Evolutionary conservation across 2,329 filamentous ascomycete genomes (phyloP).

Genomic region (Elsinoe perseae): DNA sequence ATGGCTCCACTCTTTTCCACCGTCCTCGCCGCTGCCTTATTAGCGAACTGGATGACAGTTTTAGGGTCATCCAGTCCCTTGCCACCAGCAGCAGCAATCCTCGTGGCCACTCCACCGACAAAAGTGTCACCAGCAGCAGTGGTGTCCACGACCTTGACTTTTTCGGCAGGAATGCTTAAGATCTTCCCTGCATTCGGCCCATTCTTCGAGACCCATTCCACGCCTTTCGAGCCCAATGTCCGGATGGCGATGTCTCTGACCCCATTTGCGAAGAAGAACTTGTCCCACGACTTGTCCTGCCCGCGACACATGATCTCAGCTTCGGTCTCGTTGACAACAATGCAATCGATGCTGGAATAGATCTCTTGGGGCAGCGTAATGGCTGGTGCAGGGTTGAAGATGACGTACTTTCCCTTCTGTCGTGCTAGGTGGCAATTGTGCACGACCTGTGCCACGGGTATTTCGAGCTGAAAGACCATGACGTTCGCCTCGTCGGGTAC

Average conservation of each 20-base stretch:
- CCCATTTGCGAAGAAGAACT: conserved; percentile 58
- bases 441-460: conserved; percentile 36
- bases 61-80: conserved; percentile 42
- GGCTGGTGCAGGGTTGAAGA: conserved; percentile 78
- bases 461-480: conserved; percentile 42
- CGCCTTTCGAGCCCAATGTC: conserved; percentile 75
- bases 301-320: conserved; percentile 61
- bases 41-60: conserved; percentile 53
- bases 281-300: conserved; percentile 29
- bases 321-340: conserved; percentile 89
- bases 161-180: conserved; percentile 45
- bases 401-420: conserved; percentile 37
- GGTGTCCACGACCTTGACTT: conserved; percentile 78
- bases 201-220: conserved; percentile 47
- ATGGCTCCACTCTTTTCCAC: conserved; percentile 59
- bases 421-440: conserved; percentile 28
- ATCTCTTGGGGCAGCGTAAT: conserved; percentile 57
- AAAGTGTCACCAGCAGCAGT: conserved; percentile 94
- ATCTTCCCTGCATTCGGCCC: neutral
- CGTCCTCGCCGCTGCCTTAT: conserved; percentile 56
- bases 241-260: conserved; percentile 73
- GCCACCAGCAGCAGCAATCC: conserved; percentile 50
- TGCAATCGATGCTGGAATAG: conserved; percentile 62
- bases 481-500: conserved; percentile 36
- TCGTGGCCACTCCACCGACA: conserved; percentile 76